phyloP scores from a whole-genome alignment of 164 flowering plant species.

The Paratinospora sagittata region DNA sequence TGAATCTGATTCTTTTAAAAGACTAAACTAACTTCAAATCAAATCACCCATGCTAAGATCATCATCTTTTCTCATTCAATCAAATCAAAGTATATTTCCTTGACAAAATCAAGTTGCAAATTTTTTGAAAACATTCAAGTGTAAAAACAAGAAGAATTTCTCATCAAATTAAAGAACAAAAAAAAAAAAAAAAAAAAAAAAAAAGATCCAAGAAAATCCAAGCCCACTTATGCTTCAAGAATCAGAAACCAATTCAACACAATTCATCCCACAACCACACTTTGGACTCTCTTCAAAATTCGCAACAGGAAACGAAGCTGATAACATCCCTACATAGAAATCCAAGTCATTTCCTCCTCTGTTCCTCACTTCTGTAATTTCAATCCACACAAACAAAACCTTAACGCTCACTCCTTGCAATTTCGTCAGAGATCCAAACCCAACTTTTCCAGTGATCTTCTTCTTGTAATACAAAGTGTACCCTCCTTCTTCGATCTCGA shows the following conservation, averaged over 20 bases:
- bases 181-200: no score
- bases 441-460: slow-evolving; percentile 21
- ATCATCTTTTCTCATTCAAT: no score
- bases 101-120: no score
- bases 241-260: not conserved
- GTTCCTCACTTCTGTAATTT: slow-evolving; percentile 20
- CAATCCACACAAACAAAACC: slow-evolving; percentile 24
- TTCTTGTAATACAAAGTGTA: slow-evolving; percentile 22
- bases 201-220: no score
- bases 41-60: no score
- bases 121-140: no score
- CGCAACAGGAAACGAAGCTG: slow-evolving; percentile 23
- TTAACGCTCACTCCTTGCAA: slow-evolving; percentile 30
- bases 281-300: slow-evolving; percentile 26
- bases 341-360: slow-evolving; percentile 14
- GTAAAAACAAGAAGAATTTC: no score
- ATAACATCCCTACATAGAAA: slow-evolving; percentile 23
- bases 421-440: slow-evolving; percentile 23
- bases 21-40: no score
- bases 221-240: not conserved
- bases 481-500: slow-evolving; percentile 22
- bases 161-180: no score
- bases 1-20: no score
- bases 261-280: slow-evolving; percentile 15
- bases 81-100: no score